Percentiles rank a stretch among this genome's conserved stretches.
Evolutionary conservation across 139 green algal species (phyloP).

Genomic region (Chara braunii): DNA sequence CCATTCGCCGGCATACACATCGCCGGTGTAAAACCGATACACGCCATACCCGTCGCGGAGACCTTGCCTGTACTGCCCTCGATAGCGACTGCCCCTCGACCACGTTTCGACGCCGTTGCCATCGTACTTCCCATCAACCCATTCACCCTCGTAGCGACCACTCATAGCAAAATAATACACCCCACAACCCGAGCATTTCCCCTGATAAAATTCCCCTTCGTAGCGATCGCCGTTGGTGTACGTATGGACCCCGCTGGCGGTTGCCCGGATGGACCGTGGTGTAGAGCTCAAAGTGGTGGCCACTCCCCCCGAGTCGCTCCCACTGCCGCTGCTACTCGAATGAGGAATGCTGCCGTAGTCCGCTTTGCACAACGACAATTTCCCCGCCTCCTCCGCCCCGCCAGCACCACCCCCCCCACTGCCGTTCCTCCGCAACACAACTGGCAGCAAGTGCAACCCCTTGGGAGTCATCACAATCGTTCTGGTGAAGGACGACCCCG

Average conservation of each 20-base stretch:
- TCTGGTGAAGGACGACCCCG: too few relatives aligned
- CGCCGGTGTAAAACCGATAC: constrained; percentile 40
- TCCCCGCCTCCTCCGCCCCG: too few relatives aligned
- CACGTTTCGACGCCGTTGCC: constrained; percentile 37
- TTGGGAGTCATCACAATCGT: too few relatives aligned
- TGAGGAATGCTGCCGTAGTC: too few relatives aligned
- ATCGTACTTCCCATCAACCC: constrained; percentile 38
- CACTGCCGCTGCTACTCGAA: background rate
- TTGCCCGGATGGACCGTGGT: background rate
- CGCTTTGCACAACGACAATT: too few relatives aligned
- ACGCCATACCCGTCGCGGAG: constrained; percentile 33
- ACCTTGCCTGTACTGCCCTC: constrained; percentile 32
- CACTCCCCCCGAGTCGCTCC: background rate
- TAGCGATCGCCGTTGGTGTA: constrained; percentile 37
- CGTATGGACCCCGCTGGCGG: constrained; percentile 14
- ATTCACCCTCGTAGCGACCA: constrained; percentile 36
- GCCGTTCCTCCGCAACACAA: too few relatives aligned
- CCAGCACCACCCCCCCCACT: too few relatives aligned
- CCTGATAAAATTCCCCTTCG: constrained; percentile 38
- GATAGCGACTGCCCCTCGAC: constrained; percentile 30
- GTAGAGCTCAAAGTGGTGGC: background rate
- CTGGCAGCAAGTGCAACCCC: too few relatives aligned
- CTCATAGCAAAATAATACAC: constrained; percentile 33
- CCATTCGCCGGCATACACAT: constrained; percentile 34
- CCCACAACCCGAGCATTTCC: constrained; percentile 17